Percentiles rank a stretch among this genome's conserved stretches.
These are phyloP conservation scores for Collybiopsis luxurians DNA, from an alignment of 768 basidiomycete genomes.

Conservation along the genomic window DNA sequence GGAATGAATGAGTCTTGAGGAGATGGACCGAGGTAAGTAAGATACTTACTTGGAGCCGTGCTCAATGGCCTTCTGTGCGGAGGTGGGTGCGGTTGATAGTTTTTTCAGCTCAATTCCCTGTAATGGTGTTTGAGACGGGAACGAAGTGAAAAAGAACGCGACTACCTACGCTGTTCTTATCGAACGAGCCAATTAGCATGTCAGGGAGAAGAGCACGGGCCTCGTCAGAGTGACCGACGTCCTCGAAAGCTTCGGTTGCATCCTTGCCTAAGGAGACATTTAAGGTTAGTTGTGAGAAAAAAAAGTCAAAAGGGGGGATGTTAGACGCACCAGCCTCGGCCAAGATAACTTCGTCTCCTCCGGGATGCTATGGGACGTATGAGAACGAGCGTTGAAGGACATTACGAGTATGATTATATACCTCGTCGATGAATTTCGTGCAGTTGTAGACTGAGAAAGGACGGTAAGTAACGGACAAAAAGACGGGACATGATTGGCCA, in stretches of 20 bases:
- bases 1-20: slow-evolving; percentile 8
- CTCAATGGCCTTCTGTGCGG: slow-evolving; percentile 46
- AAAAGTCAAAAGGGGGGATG: slow-evolving; percentile 8
- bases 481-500: slow-evolving; percentile 31
- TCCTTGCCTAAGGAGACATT: slow-evolving; percentile 65
- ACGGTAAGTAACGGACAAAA: slow-evolving; percentile 27
- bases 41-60: slow-evolving; percentile 63
- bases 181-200: slow-evolving; percentile 83
- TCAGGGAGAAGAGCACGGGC: slow-evolving; percentile 80
- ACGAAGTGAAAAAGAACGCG: slow-evolving; percentile 7
- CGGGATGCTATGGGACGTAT: slow-evolving; percentile 67
- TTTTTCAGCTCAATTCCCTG: slow-evolving; percentile 54
- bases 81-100: slow-evolving; percentile 41
- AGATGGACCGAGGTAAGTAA: slow-evolving; percentile 4
- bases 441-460: slow-evolving; percentile 79
- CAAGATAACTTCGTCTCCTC: slow-evolving; percentile 96
- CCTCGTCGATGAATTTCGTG: slow-evolving; percentile 94
- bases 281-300: not conserved
- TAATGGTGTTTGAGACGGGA: slow-evolving; percentile 5
- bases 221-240: slow-evolving; percentile 99
- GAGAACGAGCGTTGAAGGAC: not conserved
- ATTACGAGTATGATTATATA: slow-evolving; percentile 29
- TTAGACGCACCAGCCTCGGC: slow-evolving; percentile 80
- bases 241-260: slow-evolving; percentile 98
- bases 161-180: slow-evolving; percentile 58